Evolutionary conservation across 2,329 filamentous ascomycete species (phyloP).

Genomic region (Ophiostoma pallidulum): DNA sequence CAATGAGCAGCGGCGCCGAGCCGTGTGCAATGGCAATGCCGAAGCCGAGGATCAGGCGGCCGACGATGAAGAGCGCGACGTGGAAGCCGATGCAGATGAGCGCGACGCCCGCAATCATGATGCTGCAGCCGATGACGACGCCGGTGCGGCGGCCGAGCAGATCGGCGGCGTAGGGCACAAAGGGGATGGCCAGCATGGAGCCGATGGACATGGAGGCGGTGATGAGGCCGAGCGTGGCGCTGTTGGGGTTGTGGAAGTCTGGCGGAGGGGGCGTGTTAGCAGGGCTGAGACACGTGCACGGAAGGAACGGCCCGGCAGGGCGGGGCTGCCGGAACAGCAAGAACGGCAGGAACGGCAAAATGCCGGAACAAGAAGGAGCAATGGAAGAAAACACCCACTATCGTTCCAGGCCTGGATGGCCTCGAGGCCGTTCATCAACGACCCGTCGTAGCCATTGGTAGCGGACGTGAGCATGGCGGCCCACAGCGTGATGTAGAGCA

Average conservation of each 20-base stretch:
- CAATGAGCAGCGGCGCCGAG: constrained; percentile 12
- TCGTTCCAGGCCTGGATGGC: constrained; percentile 30
- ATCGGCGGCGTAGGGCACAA: constrained; percentile 38
- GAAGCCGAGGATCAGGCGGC: constrained; percentile 16
- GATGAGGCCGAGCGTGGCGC: constrained; percentile 31
- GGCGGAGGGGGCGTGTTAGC: background rate
- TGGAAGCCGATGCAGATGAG: constrained; percentile 29
- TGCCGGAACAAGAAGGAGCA: too few relatives aligned
- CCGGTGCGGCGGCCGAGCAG: constrained; percentile 34
- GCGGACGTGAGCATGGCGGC: constrained; percentile 27
- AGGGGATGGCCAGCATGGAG: constrained; percentile 33
- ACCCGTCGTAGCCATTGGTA: constrained; percentile 29
- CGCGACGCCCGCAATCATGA: constrained; percentile 30
- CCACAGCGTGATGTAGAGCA: constrained; percentile 25
- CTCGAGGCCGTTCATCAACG: constrained; percentile 32
- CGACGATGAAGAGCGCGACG: constrained; percentile 23
- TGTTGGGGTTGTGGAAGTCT: constrained; percentile 24
- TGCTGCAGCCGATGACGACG: constrained; percentile 33
- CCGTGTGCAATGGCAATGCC: constrained; percentile 16
- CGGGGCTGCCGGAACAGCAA: too few relatives aligned
- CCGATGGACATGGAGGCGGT: constrained; percentile 37
- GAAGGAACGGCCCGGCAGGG: too few relatives aligned
- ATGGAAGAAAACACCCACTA: too few relatives aligned
- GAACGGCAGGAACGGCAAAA: too few relatives aligned
- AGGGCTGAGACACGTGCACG: too few relatives aligned